Evolutionary conservation across 208 protist species (phyloP).

Genomic region (Porcisia deanei): DNA sequence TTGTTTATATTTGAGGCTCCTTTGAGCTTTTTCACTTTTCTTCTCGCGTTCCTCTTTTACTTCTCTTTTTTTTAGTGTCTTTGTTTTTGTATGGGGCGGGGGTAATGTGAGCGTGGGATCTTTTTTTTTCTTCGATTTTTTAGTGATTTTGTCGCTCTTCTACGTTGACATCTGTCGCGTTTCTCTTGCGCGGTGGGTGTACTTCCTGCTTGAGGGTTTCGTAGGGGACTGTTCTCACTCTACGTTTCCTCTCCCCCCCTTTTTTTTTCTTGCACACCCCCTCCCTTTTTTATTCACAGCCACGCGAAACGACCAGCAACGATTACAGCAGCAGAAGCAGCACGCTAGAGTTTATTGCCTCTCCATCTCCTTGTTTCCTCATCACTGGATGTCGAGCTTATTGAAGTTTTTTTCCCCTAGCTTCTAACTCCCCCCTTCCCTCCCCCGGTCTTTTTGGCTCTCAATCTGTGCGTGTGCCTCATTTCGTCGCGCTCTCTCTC

Average conservation of each 20-base stretch:
- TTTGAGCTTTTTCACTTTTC: background rate
- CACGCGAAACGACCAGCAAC: background rate
- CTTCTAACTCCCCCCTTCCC: conserved; percentile 15
- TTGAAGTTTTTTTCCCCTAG: background rate
- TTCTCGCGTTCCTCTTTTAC: background rate
- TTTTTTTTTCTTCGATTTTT: conserved; percentile 3
- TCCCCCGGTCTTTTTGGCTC: background rate
- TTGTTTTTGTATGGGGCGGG: conserved; percentile 1
- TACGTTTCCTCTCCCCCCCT: background rate
- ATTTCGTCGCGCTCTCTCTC: conserved; percentile 4
- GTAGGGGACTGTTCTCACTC: conserved; percentile 3
- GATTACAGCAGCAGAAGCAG: background rate
- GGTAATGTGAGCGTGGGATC: background rate
- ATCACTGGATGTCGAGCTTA: background rate
- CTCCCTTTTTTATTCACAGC: background rate
- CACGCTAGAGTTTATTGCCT: background rate
- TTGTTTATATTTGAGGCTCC: background rate
- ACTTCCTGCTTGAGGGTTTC: conserved; percentile 13
- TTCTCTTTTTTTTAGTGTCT: conserved; percentile 3
- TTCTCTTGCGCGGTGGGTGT: conserved; percentile 28
- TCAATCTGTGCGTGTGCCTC: background rate
- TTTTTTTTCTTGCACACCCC: background rate
- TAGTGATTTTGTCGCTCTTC: background rate
- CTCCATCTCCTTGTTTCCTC: background rate
- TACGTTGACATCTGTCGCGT: conserved; percentile 14